These are phyloP conservation scores for Heliocybe sulcata DNA, from an alignment of 1,284 basidiomycete genomes.

Conservation along the genomic window DNA sequence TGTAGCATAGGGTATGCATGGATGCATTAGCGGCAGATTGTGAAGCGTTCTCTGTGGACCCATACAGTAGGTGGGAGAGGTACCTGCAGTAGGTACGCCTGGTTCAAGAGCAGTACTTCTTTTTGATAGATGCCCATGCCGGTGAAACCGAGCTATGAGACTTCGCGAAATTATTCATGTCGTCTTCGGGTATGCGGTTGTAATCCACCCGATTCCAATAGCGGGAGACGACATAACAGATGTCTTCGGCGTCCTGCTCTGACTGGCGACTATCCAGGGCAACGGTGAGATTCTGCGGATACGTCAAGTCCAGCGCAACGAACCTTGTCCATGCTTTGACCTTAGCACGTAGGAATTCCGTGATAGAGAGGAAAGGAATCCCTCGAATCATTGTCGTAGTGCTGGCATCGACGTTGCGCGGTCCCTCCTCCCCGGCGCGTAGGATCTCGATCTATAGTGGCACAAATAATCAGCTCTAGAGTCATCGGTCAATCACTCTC, in stretches of 20 bases:
- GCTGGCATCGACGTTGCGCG: constrained; percentile 56
- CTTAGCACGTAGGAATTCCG: constrained; percentile 76
- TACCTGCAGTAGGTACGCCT: not conserved
- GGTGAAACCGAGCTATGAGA: constrained; percentile 46
- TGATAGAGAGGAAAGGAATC: constrained; percentile 68
- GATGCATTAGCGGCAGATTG: too few relatives aligned
- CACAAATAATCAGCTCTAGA: not conserved
- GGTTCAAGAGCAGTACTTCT: constrained; percentile 45
- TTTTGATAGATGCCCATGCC: constrained; percentile 62
- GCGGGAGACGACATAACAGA: constrained; percentile 54
- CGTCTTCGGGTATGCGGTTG: constrained; percentile 72
- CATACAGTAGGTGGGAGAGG: too few relatives aligned
- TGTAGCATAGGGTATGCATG: too few relatives aligned
- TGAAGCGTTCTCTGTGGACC: too few relatives aligned
- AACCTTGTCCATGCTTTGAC: constrained; percentile 73
- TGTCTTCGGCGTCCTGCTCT: constrained; percentile 67
- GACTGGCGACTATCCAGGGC: constrained; percentile 42
- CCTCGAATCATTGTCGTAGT: constrained; percentile 60
- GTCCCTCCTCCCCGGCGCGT: constrained; percentile 72
- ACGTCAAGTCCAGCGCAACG: constrained; percentile 16
- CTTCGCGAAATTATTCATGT: constrained; percentile 67
- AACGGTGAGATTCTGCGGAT: not conserved
- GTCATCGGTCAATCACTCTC: constrained; percentile 9
- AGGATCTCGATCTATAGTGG: constrained; percentile 65
- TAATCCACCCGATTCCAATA: constrained; percentile 76